These are phyloP conservation scores for Thalassiosira mediterranea DNA, from an alignment of 352 stramenopile species.

Conservation along the genomic window DNA sequence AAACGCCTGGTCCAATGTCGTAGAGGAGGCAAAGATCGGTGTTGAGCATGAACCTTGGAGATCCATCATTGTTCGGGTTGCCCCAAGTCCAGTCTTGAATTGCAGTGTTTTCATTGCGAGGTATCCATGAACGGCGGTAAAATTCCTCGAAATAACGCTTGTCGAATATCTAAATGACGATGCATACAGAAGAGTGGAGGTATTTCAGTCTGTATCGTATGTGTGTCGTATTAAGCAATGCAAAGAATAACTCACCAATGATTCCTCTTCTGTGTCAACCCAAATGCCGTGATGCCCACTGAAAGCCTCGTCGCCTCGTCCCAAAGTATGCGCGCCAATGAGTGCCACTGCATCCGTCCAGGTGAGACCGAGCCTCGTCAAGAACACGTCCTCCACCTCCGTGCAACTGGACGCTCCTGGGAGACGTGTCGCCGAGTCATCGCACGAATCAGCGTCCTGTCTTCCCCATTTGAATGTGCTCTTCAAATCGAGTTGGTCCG, in stretches of 20 bases:
- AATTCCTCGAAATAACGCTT: conserved; percentile 49
- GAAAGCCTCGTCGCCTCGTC: conserved; percentile 7
- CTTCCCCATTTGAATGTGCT: conserved; percentile 21
- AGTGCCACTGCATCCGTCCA: conserved; percentile 18
- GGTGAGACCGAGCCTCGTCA: conserved; percentile 24
- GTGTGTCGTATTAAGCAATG: too few relatives aligned
- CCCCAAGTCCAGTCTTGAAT: conserved; percentile 44
- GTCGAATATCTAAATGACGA: too few relatives aligned
- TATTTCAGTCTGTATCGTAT: too few relatives aligned
- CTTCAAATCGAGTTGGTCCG: neutral
- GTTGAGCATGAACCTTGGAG: conserved; percentile 35
- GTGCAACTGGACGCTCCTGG: conserved; percentile 1
- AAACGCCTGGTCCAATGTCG: conserved; percentile 40
- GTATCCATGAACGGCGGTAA: conserved; percentile 28
- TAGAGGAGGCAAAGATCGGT: conserved; percentile 48
- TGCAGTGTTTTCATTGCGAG: conserved; percentile 18
- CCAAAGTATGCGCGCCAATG: conserved; percentile 14
- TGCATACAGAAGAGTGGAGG: too few relatives aligned
- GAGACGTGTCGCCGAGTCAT: conserved; percentile 10
- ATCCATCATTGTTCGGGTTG: conserved; percentile 6
- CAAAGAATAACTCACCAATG: too few relatives aligned
- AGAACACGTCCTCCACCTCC: conserved; percentile 29
- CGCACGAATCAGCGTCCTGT: conserved; percentile 15
- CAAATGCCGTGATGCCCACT: conserved; percentile 24
- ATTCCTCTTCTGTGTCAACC: conserved; percentile 9